A percentile compares a stretch with the other conserved stretches of the same genome.
Evolutionary conservation across 2,329 filamentous ascomycete species (phyloP).

Genomic region (Penicillium sp.): DNA sequence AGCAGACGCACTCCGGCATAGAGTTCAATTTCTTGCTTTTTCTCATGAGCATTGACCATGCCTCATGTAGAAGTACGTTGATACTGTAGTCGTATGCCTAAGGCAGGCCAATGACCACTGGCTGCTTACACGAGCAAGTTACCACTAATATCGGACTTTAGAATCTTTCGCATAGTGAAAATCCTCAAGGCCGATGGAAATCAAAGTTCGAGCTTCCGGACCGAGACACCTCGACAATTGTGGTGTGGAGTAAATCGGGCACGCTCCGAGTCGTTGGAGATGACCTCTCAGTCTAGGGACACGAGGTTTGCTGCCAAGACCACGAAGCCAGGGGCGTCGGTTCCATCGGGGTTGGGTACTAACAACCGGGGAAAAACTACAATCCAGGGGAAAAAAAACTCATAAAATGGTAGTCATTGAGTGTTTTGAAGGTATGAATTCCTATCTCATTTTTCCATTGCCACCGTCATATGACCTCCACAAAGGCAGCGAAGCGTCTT

Average conservation of each 20-base stretch:
- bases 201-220: neutral
- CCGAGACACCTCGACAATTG: neutral
- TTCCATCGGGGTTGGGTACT: neutral
- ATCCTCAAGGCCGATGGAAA: neutral
- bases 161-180: neutral
- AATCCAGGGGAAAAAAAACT: slow-evolving; percentile 4
- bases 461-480: slow-evolving; percentile 39
- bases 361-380: neutral
- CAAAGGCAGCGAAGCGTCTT: slow-evolving; percentile 31
- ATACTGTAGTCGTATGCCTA: neutral
- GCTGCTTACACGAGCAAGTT: neutral
- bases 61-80: neutral
- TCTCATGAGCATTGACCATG: neutral
- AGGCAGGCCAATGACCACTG: neutral
- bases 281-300: neutral
- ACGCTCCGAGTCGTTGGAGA: neutral
- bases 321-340: neutral
- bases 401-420: slow-evolving; percentile 28
- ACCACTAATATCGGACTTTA: neutral
- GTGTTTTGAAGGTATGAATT: slow-evolving; percentile 40
- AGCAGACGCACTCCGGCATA: too few species aligned
- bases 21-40: neutral
- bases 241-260: neutral
- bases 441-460: slow-evolving; percentile 45
- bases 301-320: neutral